Evolutionary conservation across 768 basidiomycete genomes (phyloP).

Genomic region (Phaeotremella fagi): DNA sequence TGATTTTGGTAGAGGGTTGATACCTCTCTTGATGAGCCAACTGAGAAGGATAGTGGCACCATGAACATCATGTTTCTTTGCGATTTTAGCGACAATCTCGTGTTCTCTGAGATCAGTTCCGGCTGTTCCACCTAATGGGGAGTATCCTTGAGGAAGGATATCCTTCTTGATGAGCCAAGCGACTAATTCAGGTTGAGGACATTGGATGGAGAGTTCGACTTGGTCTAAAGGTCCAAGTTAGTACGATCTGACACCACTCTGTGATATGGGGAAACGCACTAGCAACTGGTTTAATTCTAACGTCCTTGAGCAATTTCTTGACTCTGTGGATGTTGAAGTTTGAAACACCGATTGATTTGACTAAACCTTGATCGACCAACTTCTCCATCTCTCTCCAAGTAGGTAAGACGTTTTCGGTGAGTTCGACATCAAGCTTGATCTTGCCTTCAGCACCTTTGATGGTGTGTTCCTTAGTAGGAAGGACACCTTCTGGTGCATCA

Average conservation of each 20-base stretch:
- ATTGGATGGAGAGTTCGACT: conserved; percentile 70
- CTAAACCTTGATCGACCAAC: conserved; percentile 68
- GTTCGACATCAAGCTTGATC: conserved; percentile 51
- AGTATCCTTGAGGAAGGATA: conserved; percentile 68
- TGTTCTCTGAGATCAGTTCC: conserved; percentile 58
- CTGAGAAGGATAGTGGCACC: conserved; percentile 54
- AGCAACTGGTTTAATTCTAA: conserved; percentile 18
- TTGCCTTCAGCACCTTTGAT: conserved; percentile 52
- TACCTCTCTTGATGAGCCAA: conserved; percentile 70
- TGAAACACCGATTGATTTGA: conserved; percentile 75
- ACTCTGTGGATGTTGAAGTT: conserved; percentile 65
- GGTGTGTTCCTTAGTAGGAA: conserved; percentile 16
- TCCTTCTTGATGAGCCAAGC: conserved; percentile 58
- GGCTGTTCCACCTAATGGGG: conserved; percentile 61
- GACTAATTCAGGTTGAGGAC: conserved; percentile 69
- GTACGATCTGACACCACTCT: conserved; percentile 55
- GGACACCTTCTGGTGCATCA: conserved; percentile 23
- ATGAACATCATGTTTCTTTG: conserved; percentile 61
- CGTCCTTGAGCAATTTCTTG: conserved; percentile 21
- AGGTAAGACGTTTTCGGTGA: conserved; percentile 18
- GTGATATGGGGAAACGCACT: conserved; percentile 50
- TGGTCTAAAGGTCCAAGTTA: conserved; percentile 60
- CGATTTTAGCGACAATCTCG: conserved; percentile 59
- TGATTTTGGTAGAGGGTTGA: conserved; percentile 71
- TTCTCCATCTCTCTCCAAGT: conserved; percentile 83